Evolutionary conservation across 2,329 filamentous ascomycete genomes (phyloP), one percentile per base, ranked within the genome.

Genomic region (Diaporthe citriasiana): DNA sequence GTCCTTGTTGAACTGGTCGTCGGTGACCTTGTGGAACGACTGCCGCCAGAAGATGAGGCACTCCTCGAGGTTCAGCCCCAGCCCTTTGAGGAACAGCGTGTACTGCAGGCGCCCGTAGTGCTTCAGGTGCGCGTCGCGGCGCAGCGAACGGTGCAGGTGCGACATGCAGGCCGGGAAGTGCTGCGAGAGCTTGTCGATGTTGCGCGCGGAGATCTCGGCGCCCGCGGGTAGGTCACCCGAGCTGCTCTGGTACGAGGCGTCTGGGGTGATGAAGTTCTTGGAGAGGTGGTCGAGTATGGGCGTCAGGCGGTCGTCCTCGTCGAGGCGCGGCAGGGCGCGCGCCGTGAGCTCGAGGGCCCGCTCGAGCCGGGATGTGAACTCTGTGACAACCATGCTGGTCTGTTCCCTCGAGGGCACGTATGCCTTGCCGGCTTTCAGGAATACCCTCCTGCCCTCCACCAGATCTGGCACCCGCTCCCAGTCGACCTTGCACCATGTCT

Each of bases 1-100:
- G 81, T 98, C 95, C 81, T 98, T 98, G 84, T 97, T 97, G 89
- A 98, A 99, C 47, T 93, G 93, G 79, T 98, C 96, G 80, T 98
- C 97, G 0, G 94, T 95, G 77, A 97, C 91, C 77, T 95, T 93
- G 81, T 91, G 92, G 89, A 99, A 98, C 38, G 89, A 88, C 76
- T 91, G 89, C 15, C 97, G 92, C 97, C 97, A 99, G 86, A 99
- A 99, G 17, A 95, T 79, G 33, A 99, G 89, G 78, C 92, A 95
- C 83, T 99, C 96, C 80, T 98, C 95, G n/a, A 99, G 86, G 76
- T 90, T 95, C 38, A 99, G 87, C 0, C 97, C 97, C 74, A 98
- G 95, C 55, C 97, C 97, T 84, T 99, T 99, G 74, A 99, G 89
- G 89, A 99, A 99, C 5, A 99, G 90, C 0, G 94, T 94, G 86